Evolutionary conservation across 495 filamentous ascomycete species (phyloP).

Genomic region (Penicillium desertorum): DNA sequence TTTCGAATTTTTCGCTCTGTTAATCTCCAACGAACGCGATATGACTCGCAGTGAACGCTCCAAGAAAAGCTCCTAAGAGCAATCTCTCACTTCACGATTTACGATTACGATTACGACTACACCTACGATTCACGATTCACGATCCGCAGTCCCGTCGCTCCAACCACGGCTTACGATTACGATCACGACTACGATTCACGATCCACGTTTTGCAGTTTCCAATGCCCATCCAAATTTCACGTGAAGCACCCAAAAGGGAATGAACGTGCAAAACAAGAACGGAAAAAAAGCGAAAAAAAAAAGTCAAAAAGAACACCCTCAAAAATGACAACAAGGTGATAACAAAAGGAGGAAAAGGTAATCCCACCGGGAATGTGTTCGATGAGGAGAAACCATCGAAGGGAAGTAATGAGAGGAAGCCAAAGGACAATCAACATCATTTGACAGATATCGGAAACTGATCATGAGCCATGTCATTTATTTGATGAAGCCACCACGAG

Average conservation of each 20-base stretch:
- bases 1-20: slow-evolving; percentile 24
- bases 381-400: background rate
- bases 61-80: background rate
- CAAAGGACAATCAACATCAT: background rate
- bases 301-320: too few relatives aligned
- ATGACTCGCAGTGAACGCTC: background rate
- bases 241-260: background rate
- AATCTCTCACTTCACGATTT: background rate
- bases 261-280: background rate
- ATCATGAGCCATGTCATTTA: background rate
- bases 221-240: background rate
- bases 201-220: background rate
- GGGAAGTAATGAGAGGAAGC: background rate
- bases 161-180: background rate
- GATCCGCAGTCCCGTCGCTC: background rate
- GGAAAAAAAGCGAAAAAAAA: background rate
- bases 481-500: background rate
- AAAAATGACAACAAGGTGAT: background rate
- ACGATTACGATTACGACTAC: background rate
- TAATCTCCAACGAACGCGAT: slow-evolving; percentile 32
- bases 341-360: background rate
- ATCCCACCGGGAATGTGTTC: background rate
- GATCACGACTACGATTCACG: background rate
- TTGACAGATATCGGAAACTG: slow-evolving; percentile 2
- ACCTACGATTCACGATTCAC: background rate